A percentile compares a stretch with the other conserved stretches of the same genome.
Conservation (phyloP, 139 green algal genomes). For the Desmodesmus armatus region DNA sequence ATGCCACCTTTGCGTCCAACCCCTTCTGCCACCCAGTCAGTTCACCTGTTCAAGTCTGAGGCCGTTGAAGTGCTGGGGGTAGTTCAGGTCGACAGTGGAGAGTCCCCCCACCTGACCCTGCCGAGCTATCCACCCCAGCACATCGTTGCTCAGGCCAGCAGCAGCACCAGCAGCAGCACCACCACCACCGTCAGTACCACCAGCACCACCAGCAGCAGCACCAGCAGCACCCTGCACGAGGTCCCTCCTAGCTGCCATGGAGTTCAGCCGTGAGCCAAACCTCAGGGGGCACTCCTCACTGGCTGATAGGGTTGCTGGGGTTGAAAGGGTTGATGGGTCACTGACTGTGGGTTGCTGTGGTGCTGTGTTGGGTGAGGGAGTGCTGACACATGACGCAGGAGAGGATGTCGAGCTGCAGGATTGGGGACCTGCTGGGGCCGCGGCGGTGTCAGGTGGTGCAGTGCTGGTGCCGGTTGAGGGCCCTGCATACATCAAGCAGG, state of each 20-base stretch:
- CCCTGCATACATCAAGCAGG: too few relatives aligned
- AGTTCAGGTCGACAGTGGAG: constrained; percentile 70
- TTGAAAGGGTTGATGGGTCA: too few relatives aligned
- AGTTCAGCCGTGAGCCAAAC: constrained; percentile 75
- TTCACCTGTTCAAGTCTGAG: constrained; percentile 17
- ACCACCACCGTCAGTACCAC: background rate
- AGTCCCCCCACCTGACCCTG: constrained; percentile 62
- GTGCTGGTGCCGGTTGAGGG: too few relatives aligned
- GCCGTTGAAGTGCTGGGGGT: constrained; percentile 68
- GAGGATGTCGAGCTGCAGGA: too few relatives aligned
- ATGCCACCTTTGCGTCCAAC: too few relatives aligned
- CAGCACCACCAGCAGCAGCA: background rate
- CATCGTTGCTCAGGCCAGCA: background rate
- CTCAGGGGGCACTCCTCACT: constrained; percentile 45
- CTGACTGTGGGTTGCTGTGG: too few relatives aligned
- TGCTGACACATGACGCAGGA: too few relatives aligned
- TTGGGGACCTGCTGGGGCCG: too few relatives aligned
- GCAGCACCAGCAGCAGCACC: background rate
- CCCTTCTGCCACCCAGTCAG: background rate
- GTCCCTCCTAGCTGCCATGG: constrained; percentile 67
- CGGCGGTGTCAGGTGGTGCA: too few relatives aligned
- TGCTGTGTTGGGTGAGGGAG: too few relatives aligned
- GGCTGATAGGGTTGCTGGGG: too few relatives aligned
- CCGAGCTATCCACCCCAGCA: constrained; percentile 62
- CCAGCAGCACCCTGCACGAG: constrained; percentile 41